These are phyloP conservation scores for Albifimbria verrucaria DNA, from an alignment of 2,329 filamentous ascomycete genomes.

Conservation along the genomic window DNA sequence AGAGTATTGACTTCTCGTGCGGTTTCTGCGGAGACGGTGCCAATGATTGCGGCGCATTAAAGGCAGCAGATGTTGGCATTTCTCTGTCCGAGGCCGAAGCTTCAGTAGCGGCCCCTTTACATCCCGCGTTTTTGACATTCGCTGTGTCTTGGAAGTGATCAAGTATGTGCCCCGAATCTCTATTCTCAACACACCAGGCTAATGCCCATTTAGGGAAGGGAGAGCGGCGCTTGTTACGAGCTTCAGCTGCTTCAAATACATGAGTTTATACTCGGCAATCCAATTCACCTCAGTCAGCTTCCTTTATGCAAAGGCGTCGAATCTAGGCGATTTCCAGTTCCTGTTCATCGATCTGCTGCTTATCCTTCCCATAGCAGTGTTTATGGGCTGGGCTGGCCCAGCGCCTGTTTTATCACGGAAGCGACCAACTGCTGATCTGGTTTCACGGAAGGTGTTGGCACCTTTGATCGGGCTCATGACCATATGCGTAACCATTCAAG, in stretches of 20 bases:
- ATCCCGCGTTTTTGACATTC: constrained; percentile 91
- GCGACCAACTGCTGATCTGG: constrained; percentile 85
- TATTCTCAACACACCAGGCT: constrained; percentile 7
- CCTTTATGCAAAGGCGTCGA: constrained; percentile 88
- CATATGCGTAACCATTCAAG: constrained; percentile 75
- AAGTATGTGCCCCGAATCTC: constrained; percentile 44
- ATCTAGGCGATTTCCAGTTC: constrained; percentile 96
- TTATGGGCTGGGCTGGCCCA: constrained; percentile 97
- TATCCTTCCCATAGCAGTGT: constrained; percentile 93
- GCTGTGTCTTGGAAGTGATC: constrained; percentile 90
- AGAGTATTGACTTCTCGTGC: constrained; percentile 91
- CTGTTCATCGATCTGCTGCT: constrained; percentile 90
- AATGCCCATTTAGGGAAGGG: constrained; percentile 62
- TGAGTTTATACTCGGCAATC: constrained; percentile 98
- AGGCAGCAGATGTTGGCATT: constrained; percentile 95
- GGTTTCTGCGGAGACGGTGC: constrained; percentile 97
- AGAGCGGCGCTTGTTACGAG: constrained; percentile 94
- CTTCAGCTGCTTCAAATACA: constrained; percentile 99
- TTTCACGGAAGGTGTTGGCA: constrained; percentile 86
- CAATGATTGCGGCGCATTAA: constrained; percentile 95
- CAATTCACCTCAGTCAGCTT: constrained; percentile 98
- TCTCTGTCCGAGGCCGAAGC: constrained; percentile 96
- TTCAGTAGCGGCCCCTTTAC: constrained; percentile 98
- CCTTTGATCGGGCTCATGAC: constrained; percentile 86
- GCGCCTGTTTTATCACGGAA: constrained; percentile 75